Evolutionary conservation across 805 yeast species (phyloP).

Genomic region (Metschnikowia gruessii): DNA sequence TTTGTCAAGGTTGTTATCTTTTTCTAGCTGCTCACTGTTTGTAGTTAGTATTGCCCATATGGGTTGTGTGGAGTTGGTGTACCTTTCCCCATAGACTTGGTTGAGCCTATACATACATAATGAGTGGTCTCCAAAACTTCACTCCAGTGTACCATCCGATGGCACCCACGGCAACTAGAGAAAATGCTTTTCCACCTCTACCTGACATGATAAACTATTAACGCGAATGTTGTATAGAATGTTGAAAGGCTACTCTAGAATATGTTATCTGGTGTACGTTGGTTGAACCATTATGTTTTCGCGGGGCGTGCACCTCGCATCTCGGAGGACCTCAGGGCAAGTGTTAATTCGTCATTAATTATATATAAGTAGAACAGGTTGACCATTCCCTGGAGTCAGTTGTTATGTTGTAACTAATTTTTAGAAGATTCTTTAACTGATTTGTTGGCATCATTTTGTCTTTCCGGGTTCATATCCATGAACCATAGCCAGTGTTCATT

Average conservation of each 20-base stretch:
- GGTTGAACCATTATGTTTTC: neutral
- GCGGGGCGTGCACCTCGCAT: slow-evolving; percentile 2
- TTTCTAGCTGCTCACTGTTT: slow-evolving; percentile 54
- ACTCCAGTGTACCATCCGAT: slow-evolving; percentile 49
- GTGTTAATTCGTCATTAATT: neutral
- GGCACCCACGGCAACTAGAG: slow-evolving; percentile 25
- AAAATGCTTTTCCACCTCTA: slow-evolving; percentile 25
- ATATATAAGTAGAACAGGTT: no score
- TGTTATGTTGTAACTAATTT: no score
- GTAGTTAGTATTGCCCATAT: slow-evolving; percentile 8
- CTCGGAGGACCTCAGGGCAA: neutral
- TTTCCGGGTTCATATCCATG: no score
- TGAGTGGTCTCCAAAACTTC: slow-evolving; percentile 71
- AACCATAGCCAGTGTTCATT: no score
- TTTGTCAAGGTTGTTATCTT: slow-evolving; percentile 61
- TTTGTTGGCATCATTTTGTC: no score
- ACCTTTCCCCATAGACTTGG: neutral
- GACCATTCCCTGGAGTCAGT: no score
- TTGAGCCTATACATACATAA: slow-evolving; percentile 48
- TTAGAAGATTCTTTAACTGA: no score
- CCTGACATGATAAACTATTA: slow-evolving; percentile 18
- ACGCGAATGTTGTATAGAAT: no score
- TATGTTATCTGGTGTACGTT: no score
- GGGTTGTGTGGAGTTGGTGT: neutral
- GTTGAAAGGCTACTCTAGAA: no score